Conservation (phyloP, 495 filamentous ascomycete genomes). For the Entonaema liquescens region DNA sequence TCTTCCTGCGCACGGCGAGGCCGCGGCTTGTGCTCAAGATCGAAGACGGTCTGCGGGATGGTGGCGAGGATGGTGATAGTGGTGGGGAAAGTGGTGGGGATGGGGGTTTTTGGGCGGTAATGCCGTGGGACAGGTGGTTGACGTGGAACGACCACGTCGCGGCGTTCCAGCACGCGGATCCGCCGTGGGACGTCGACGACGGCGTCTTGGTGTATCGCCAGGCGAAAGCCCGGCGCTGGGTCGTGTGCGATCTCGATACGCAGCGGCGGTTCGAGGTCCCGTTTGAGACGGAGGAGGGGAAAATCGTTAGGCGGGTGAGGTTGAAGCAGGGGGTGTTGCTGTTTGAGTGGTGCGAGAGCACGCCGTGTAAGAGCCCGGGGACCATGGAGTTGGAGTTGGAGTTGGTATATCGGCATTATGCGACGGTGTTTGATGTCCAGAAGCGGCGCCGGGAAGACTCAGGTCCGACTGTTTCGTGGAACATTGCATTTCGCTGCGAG, state of each 20-base stretch:
- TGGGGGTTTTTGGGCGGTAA: constrained; percentile 52
- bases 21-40: constrained; percentile 62
- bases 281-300: constrained; percentile 62
- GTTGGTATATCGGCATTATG: constrained; percentile 69
- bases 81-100: too few species aligned
- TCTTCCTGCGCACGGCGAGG: constrained; percentile 59
- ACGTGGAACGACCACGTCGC: constrained; percentile 54
- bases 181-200: constrained; percentile 65
- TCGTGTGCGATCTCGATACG: constrained; percentile 63
- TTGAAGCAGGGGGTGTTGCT: constrained; percentile 65
- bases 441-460: constrained; percentile 22
- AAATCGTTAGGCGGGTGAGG: constrained; percentile 66
- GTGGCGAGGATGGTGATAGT: too few species aligned
- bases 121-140: constrained; percentile 65
- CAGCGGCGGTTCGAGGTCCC: constrained; percentile 59
- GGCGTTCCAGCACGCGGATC: constrained; percentile 61
- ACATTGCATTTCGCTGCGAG: constrained; percentile 66
- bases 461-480: too few species aligned
- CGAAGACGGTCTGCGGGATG: constrained; percentile 34
- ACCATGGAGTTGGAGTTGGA: constrained; percentile 65
- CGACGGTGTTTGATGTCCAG: constrained; percentile 66
- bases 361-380: constrained; percentile 58
- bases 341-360: constrained; percentile 77
- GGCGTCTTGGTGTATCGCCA: constrained; percentile 66
- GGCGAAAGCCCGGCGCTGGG: constrained; percentile 46